Evolutionary conservation across 2,329 filamentous ascomycete species (phyloP), one percentile per base, ranked within the genome.

Genomic region (Huntiella bhutanensis): DNA sequence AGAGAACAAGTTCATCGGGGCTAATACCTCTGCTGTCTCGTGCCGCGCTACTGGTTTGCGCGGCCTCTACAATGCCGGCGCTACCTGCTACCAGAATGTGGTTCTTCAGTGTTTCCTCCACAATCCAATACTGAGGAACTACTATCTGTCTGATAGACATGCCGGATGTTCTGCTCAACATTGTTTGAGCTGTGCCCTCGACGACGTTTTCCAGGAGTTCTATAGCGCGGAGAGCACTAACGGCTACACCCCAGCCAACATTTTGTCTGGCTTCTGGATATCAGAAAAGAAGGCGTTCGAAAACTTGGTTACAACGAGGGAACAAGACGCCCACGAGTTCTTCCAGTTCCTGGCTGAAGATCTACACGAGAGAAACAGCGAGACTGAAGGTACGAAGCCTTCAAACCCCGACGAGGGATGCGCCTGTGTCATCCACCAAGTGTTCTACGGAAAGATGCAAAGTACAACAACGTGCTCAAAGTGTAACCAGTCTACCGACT

Each of bases 81-180:
- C 92, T 49, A 96, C 91, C 8, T 98, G 88, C 65, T 98, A 95
- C 62, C 88, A 96, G 71, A 93, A 91, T 55, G 88, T 95, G 28
- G 86, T 96, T 41, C 69, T 98, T 12, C 91, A 96, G 60, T 86
- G 82, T 48, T 77, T 98, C 54, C 73, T 96, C 46, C 88, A 95
- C 64, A 95, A 96, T 57, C 88, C 88, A 1, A 71, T 95, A 39
- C 72, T 98, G 28, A 78, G 84, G 50, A 87, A 88, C 54, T 96
- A 84, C 61, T 96, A 94, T 60, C 77, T 98, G 4, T 80, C 82
- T 36, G 87, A 94, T 58, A 85, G 87, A 1, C 88, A 98, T 60
- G 79, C 76, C 47, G 73, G 70, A 54, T 96, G 91, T 59, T 64
- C 66, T 40, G 58, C 69, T 2, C 60, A 67, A 5, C 70, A 80